Evolutionary conservation across 768 basidiomycete genomes (phyloP).

Genomic region (Pluteus cervinus): DNA sequence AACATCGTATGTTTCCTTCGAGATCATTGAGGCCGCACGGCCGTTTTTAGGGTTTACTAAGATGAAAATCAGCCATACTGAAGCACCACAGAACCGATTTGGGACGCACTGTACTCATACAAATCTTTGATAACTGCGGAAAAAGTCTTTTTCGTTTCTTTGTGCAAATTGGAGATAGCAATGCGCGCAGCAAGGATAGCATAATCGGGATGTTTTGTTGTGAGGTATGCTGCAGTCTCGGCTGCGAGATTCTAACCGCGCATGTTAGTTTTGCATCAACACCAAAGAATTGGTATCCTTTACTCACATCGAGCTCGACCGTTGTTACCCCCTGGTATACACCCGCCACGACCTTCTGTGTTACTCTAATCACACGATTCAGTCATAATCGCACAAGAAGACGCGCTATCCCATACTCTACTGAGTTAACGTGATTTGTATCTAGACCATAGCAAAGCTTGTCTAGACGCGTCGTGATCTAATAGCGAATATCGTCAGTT

Average conservation of each 20-base stretch:
- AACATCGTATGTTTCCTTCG: constrained; percentile 75
- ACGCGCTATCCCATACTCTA: constrained; percentile 57
- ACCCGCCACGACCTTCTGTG: constrained; percentile 89
- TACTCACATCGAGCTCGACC: constrained; percentile 90
- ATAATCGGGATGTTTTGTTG: constrained; percentile 96
- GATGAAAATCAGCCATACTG: background rate
- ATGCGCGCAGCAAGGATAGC: constrained; percentile 98
- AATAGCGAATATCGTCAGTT: constrained; percentile 1
- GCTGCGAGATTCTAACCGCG: constrained; percentile 91
- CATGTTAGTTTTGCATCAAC: too few relatives aligned
- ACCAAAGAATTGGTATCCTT: too few relatives aligned
- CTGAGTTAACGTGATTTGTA: constrained; percentile 84
- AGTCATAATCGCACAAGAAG: background rate
- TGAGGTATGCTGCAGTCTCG: constrained; percentile 95
- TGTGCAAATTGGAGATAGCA: constrained; percentile 97
- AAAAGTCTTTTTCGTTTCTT: constrained; percentile 98
- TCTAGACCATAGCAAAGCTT: constrained; percentile 97
- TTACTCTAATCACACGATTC: constrained; percentile 49
- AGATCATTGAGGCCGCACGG: constrained; percentile 83
- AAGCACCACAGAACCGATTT: background rate
- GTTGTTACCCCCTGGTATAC: constrained; percentile 97
- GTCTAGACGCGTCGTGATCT: constrained; percentile 84
- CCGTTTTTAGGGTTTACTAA: constrained; percentile 95
- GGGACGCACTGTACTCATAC: constrained; percentile 70
- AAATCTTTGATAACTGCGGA: constrained; percentile 89